Evolutionary conservation across 768 basidiomycete species (phyloP), one percentile per base, ranked within the genome.

Genomic region (Auricularia auricula-judae): DNA sequence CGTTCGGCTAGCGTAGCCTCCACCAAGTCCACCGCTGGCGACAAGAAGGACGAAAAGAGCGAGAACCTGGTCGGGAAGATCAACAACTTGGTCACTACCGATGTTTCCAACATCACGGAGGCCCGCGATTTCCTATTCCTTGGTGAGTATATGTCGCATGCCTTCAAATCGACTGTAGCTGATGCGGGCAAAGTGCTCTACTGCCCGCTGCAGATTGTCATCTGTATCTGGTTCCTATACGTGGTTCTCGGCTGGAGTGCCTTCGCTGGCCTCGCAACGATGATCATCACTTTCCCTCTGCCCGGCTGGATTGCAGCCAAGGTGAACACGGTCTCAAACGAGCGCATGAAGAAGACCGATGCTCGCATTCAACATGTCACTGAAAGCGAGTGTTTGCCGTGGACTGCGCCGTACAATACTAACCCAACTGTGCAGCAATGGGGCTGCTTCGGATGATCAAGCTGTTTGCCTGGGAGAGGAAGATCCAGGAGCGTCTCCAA

Each of bases 1-100:
- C 18, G 58, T 36, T 58, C 64, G n/a, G 58, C 65, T 5, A 54
- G 59, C 36, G 60, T 43, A n/a, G 43, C 35, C 42, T 54, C 67
- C 5, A 43, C 29, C 33, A n/a, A 62, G 11, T 51, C 36, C 33
- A 29, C 39, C 12, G 21, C 43, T n/a, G 42, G 64, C 61, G 68
- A 66, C 65, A 67, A 66, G 63, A 61, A 65, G 68, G 67, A 72
- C 61, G 66, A 70, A 44, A 74, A 74, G 58, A 71, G 74, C 11
- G 75, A 74, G 8, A 85, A 86, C 69, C 73, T 89, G 21, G 81
- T 85, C 43, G 89, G 91, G 10, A 88, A 84, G 71, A 85, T 92
- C 71, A 91, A 87, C 72, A 91, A 89, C 63, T 74, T 91, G 4
- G 82, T 89, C 39, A 84, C 88, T 7, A 84, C 85, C 1, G 89